phyloP scores from a whole-genome alignment of 2,329 filamentous ascomycete species.

The Penicillium brasilianum region DNA sequence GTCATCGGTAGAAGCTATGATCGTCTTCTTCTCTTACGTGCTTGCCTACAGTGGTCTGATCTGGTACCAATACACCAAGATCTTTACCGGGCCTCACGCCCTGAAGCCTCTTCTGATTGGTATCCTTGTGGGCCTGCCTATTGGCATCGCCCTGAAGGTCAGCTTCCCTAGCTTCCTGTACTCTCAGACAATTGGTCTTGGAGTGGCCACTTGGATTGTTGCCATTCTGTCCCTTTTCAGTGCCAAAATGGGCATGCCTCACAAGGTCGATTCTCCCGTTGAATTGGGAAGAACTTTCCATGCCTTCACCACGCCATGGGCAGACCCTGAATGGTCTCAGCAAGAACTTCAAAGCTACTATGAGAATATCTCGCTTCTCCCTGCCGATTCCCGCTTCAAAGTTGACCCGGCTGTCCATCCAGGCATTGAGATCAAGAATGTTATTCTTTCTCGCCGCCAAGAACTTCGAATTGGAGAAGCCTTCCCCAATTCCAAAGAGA shows the following conservation, averaged over 20 bases:
- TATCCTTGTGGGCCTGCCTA: slow-evolving; percentile 51
- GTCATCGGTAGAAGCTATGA: slow-evolving; percentile 46
- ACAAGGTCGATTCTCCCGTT: slow-evolving; percentile 43
- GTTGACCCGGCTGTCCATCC: slow-evolving; percentile 49
- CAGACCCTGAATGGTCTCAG: slow-evolving; percentile 56
- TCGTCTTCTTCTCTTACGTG: slow-evolving; percentile 58
- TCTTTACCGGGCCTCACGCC: slow-evolving; percentile 57
- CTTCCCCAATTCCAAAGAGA: slow-evolving; percentile 48
- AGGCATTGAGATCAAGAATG: slow-evolving; percentile 51
- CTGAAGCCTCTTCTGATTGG: slow-evolving; percentile 56
- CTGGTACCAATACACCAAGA: slow-evolving; percentile 60
- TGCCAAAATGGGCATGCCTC: slow-evolving; percentile 56
- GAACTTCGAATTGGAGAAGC: slow-evolving; percentile 47
- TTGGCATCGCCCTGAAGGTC: slow-evolving; percentile 53
- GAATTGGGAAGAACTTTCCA: slow-evolving; percentile 46
- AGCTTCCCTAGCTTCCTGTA: slow-evolving; percentile 50
- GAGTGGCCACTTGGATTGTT: slow-evolving; percentile 57
- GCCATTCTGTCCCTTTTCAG: slow-evolving; percentile 56
- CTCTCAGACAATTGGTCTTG: slow-evolving; percentile 56
- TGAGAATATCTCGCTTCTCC: slow-evolving; percentile 48
- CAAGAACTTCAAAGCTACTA: slow-evolving; percentile 56
- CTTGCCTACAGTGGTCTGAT: slow-evolving; percentile 58
- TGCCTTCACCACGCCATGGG: slow-evolving; percentile 51
- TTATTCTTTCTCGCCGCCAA: slow-evolving; percentile 46
- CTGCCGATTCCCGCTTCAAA: slow-evolving; percentile 49